Conservation (phyloP, 805 yeast species). For the Yarrowia sp. region DNA sequence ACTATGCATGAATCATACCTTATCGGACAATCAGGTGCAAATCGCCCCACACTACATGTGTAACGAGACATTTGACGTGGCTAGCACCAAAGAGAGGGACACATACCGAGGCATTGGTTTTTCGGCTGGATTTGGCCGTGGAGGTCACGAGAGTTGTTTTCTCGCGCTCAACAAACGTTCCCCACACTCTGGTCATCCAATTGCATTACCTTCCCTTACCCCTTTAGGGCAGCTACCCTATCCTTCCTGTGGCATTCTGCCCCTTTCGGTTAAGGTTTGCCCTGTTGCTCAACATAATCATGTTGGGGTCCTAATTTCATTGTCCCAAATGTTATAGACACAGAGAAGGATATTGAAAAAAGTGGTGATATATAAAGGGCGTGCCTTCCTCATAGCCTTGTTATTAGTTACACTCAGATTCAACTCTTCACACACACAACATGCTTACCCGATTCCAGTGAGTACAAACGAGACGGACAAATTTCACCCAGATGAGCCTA, state of each 20-base stretch:
- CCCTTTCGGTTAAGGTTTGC: not conserved
- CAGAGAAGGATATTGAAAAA: not conserved
- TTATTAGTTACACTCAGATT: not conserved
- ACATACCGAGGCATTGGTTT: not conserved
- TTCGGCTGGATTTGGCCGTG: too few species aligned
- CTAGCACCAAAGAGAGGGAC: not conserved
- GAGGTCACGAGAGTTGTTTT: too few species aligned
- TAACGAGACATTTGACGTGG: not conserved
- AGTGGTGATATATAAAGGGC: not conserved
- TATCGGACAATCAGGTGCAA: constrained; percentile 21
- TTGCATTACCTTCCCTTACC: too few species aligned
- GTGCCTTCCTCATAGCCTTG: not conserved
- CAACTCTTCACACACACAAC: constrained; percentile 11
- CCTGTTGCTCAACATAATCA: constrained; percentile 24
- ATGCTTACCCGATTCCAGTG: constrained; percentile 23
- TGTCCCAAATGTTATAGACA: constrained; percentile 8
- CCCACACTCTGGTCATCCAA: too few species aligned
- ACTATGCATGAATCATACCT: constrained; percentile 14
- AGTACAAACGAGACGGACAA: not conserved
- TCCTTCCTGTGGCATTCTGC: too few species aligned
- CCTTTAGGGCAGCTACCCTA: too few species aligned
- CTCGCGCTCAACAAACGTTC: too few species aligned
- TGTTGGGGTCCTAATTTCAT: constrained; percentile 23
- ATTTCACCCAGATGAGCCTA: not conserved
- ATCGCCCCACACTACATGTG: constrained; percentile 23